Evolutionary conservation across 2,329 filamentous ascomycete genomes (phyloP).

Genomic region (Monilinia laxa): DNA sequence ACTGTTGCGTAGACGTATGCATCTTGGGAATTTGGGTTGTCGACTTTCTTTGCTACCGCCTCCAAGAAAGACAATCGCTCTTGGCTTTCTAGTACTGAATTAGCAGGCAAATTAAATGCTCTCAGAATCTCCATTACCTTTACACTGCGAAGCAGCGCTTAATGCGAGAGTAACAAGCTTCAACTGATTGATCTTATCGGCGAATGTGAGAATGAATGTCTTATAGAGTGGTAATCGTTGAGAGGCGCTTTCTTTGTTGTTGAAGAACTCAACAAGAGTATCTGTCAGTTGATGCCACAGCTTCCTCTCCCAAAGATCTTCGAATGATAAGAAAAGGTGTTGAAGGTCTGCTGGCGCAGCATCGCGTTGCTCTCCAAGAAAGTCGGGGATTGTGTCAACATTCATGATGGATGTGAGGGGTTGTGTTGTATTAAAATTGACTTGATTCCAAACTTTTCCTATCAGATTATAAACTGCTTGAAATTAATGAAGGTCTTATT

Average conservation of each 20-base stretch:
- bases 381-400: constrained; percentile 83
- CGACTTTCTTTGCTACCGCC: constrained; percentile 80
- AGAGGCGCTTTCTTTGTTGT: constrained; percentile 72
- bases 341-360: constrained; percentile 84
- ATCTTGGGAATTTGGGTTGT: constrained; percentile 90
- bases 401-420: constrained; percentile 60
- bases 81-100: constrained; percentile 64
- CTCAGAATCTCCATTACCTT: constrained; percentile 51
- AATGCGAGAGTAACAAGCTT: constrained; percentile 92
- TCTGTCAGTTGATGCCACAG: constrained; percentile 99
- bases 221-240: constrained; percentile 91
- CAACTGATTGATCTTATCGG: constrained; percentile 98
- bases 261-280: constrained; percentile 83
- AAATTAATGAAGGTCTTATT: neutral
- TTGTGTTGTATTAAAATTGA: neutral
- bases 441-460: neutral
- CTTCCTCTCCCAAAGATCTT: constrained; percentile 97
- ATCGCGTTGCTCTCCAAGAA: constrained; percentile 88
- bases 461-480: neutral
- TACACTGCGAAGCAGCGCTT: constrained; percentile 81
- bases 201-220: constrained; percentile 91
- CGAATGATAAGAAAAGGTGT: constrained; percentile 83
- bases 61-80: constrained; percentile 85
- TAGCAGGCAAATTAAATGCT: constrained; percentile 17
- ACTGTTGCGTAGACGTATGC: constrained; percentile 93